Percentiles rank a stretch among this genome's conserved stretches.
These are phyloP conservation scores for Saccharomycopsis crataegensis DNA, from an alignment of 1,139 yeast genomes.

Conservation along the genomic window DNA sequence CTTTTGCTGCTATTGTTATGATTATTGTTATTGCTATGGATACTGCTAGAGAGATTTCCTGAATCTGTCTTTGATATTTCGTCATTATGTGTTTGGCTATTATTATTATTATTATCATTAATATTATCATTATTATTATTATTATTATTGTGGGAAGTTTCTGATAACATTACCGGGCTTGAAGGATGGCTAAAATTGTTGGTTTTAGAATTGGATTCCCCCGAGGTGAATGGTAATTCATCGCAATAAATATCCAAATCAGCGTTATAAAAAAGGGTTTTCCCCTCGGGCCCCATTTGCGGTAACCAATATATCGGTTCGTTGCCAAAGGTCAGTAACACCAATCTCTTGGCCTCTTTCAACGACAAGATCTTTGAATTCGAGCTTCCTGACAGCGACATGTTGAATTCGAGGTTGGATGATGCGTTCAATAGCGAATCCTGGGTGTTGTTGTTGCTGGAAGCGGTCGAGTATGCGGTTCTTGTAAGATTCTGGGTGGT, in stretches of 20 bases:
- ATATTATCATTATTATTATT: too few species aligned
- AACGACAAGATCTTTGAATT: conserved; percentile 31
- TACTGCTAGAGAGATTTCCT: neutral
- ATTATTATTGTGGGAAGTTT: too few species aligned
- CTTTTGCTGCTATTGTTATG: neutral
- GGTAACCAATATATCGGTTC: conserved; percentile 41
- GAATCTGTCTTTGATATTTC: neutral
- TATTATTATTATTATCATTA: too few species aligned
- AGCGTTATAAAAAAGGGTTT: conserved; percentile 50
- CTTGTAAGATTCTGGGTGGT: neutral
- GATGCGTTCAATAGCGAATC: neutral
- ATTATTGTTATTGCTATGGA: neutral
- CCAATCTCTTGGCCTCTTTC: conserved; percentile 27
- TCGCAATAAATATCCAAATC: conserved; percentile 52
- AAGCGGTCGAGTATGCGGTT: conserved; percentile 22
- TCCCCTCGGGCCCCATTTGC: conserved; percentile 47
- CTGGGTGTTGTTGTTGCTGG: conserved; percentile 27
- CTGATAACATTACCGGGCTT: too few species aligned
- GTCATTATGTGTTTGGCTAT: too few species aligned
- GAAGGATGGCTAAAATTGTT: neutral
- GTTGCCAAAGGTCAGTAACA: conserved; percentile 20
- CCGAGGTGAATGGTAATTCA: conserved; percentile 37
- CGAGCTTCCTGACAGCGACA: neutral
- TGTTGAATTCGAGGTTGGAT: neutral
- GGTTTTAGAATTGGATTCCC: neutral